Evolutionary conservation across 2,329 filamentous ascomycete species (phyloP), one percentile per base, ranked within the genome.

Genomic region (Macroventuria anomochaeta): DNA sequence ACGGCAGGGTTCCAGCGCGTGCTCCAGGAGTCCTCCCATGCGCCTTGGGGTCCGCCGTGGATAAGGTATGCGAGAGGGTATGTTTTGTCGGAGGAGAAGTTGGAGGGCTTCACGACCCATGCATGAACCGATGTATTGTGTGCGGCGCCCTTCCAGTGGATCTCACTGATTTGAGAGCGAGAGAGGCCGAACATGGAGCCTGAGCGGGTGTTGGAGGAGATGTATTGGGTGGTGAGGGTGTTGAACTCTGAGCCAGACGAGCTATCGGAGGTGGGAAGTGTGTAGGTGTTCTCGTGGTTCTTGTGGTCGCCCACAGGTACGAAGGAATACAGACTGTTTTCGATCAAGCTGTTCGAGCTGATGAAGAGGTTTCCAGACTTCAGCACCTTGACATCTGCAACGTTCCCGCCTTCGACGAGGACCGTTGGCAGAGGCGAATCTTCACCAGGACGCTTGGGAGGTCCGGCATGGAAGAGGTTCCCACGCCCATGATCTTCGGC

Each of bases 1-100:
- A 93, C 83, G 55, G 89, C 90, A 1, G 89, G 88, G 70, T 96
- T 96, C 91, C 91, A 96, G 15, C 91, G 81, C 2, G 88, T 91
- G 71, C 84, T 88, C 90, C 91, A 96, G 23, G 82, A 79, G 66
- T 95, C 88, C 26, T 74, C 77, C 88, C 89, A 93, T 0, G 89
- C 85, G 18, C 87, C 85, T 71, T 95, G 90, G 0, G 91, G 91
- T 0, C 91, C 91, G 48, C 91, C 91, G 67, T 96, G 91, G 58
- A 96, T 89, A 34, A 93, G 77, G 69, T 92, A 88, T 2, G 88
- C 85, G 4, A 96, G 79, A 0, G 91, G 91, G 66, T 93, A 96
- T 59, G 85, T 91, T 73, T 91, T 88, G 15, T 75, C 79, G 7
- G 81, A 75, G 66, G 90, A 82, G 68, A 93, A 96, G 63, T 82